Evolutionary conservation across 768 basidiomycete genomes (phyloP).

Genomic region (Pulveroboletus sp.): DNA sequence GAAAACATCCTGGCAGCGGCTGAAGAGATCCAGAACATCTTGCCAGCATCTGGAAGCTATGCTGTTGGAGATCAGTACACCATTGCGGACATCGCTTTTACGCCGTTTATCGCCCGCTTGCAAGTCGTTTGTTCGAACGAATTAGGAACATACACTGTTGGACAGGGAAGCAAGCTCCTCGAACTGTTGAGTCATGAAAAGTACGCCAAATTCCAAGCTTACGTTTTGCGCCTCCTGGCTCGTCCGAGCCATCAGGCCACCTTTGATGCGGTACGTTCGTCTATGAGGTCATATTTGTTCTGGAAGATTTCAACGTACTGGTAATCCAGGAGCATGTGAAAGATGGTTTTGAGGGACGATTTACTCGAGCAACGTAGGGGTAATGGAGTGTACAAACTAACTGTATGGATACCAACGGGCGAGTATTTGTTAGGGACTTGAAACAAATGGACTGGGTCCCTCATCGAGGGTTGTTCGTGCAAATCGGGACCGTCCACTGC

Average conservation of each 20-base stretch:
- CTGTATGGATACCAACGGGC: too few relatives aligned
- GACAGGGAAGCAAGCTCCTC: conserved; percentile 43
- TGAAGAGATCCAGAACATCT: conserved; percentile 47
- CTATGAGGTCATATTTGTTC: too few relatives aligned
- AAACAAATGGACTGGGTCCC: too few relatives aligned
- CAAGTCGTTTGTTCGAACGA: conserved; percentile 45
- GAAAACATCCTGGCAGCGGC: conserved; percentile 41
- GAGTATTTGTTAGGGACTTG: too few relatives aligned
- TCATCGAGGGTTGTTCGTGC: too few relatives aligned
- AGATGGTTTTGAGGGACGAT: not conserved
- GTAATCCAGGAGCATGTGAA: conserved; percentile 14
- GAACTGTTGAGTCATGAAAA: conserved; percentile 38
- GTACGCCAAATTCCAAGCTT: conserved; percentile 49
- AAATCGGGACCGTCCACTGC: too few relatives aligned
- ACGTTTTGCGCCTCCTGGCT: conserved; percentile 43
- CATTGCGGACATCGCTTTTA: conserved; percentile 59
- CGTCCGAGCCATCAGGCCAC: conserved; percentile 55
- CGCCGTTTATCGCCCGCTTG: conserved; percentile 58
- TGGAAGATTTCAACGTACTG: not conserved
- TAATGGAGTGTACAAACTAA: too few relatives aligned
- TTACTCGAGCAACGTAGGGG: conserved; percentile 8
- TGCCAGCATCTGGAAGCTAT: conserved; percentile 41
- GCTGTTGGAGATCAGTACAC: conserved; percentile 35
- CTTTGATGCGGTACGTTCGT: conserved; percentile 46
- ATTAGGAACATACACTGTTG: conserved; percentile 46